Conservation (phyloP, 2,329 filamentous ascomycete species). For the Clarireedia paspali region DNA sequence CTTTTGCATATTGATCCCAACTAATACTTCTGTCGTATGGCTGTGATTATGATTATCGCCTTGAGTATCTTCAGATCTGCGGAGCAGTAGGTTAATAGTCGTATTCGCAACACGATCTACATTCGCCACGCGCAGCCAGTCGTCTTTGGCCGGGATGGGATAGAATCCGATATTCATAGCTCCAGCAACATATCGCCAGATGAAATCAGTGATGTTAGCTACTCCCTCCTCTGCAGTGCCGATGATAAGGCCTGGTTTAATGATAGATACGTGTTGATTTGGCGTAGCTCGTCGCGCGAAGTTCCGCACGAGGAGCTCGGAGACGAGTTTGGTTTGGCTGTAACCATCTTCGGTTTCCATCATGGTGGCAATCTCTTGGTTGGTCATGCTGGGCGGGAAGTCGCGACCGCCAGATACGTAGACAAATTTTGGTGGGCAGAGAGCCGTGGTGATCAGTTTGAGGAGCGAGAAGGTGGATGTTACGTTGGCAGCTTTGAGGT, state of each 20-base stretch:
- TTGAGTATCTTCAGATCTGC: not conserved
- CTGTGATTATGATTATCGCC: not conserved
- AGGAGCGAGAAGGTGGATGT: constrained; percentile 36
- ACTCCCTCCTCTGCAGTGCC: constrained; percentile 16
- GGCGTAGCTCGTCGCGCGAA: constrained; percentile 1
- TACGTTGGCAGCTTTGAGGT: constrained; percentile 63
- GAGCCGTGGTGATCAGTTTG: not conserved
- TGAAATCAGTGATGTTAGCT: constrained; percentile 19
- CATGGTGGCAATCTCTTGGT: not conserved
- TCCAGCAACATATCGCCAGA: constrained; percentile 20
- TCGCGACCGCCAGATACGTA: constrained; percentile 2
- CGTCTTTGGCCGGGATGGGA: not conserved
- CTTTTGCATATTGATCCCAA: not conserved
- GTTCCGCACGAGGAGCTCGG: constrained; percentile 47
- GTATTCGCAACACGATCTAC: not conserved
- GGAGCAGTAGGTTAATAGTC: not conserved
- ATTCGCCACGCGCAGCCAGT: constrained; percentile 3
- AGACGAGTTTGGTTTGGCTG: constrained; percentile 79
- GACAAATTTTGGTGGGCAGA: not conserved
- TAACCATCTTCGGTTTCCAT: constrained; percentile 55
- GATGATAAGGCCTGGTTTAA: constrained; percentile 19
- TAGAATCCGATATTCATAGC: constrained; percentile 10
- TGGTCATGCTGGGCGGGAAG: not conserved
- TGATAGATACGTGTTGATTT: constrained; percentile 7
- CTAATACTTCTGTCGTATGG: not conserved